These are phyloP conservation scores for Annulohypoxylon bovei DNA, from an alignment of 495 filamentous ascomycete genomes.

Conservation along the genomic window DNA sequence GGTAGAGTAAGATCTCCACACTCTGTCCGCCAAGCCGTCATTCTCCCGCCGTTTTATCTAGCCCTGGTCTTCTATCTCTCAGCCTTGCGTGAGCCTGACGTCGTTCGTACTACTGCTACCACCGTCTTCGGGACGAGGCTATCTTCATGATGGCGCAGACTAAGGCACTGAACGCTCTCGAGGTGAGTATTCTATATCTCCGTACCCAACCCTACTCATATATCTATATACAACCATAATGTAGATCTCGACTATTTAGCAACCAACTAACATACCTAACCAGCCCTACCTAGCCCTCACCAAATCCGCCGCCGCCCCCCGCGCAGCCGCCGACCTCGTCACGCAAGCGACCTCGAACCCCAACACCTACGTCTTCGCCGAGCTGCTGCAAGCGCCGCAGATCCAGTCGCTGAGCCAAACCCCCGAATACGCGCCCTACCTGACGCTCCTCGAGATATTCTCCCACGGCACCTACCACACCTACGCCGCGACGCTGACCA, in stretches of 20 bases:
- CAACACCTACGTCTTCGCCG: slow-evolving; percentile 93
- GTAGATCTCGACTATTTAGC: neutral
- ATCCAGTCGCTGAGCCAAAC: slow-evolving; percentile 75
- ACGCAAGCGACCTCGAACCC: slow-evolving; percentile 85
- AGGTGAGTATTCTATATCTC: slow-evolving; percentile 49
- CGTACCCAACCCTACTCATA: neutral
- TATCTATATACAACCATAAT: neutral
- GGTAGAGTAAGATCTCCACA: slow-evolving; percentile 2
- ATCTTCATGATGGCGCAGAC: slow-evolving; percentile 77
- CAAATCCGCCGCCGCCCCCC: slow-evolving; percentile 83
- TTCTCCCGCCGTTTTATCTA: slow-evolving; percentile 12
- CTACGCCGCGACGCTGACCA: slow-evolving; percentile 60
- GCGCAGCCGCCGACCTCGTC: slow-evolving; percentile 86
- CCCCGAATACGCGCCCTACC: slow-evolving; percentile 59
- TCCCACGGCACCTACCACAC: slow-evolving; percentile 88
- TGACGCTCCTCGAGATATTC: slow-evolving; percentile 88
- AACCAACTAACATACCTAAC: slow-evolving; percentile 15
- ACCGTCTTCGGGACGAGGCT: slow-evolving; percentile 14
- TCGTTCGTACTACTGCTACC: slow-evolving; percentile 26
- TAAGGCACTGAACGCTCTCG: slow-evolving; percentile 84
- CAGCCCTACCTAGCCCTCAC: slow-evolving; percentile 89
- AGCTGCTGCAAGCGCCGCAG: slow-evolving; percentile 84
- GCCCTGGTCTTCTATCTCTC: slow-evolving; percentile 11
- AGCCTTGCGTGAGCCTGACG: slow-evolving; percentile 40
- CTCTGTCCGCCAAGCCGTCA: neutral